Evolutionary conservation across 2,329 filamentous ascomycete species (phyloP).

Genomic region (Albifimbria verrucaria): DNA sequence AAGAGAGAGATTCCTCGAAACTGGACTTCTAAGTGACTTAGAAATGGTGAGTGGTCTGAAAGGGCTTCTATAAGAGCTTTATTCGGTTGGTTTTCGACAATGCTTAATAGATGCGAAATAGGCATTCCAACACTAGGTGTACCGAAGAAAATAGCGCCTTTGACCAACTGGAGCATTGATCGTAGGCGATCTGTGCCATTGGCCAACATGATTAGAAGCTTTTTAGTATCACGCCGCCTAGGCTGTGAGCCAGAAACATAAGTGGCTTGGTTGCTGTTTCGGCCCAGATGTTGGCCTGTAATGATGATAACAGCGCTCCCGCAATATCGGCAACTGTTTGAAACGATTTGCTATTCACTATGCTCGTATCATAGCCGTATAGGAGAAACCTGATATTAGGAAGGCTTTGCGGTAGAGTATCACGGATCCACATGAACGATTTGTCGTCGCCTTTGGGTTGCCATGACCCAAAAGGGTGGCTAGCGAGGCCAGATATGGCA

Average conservation of each 20-base stretch:
- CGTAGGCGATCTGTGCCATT: background rate
- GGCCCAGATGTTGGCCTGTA: background rate
- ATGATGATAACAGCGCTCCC: background rate
- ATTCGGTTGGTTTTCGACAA: background rate
- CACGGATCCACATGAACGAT: slow-evolving; percentile 10
- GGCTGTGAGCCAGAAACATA: background rate
- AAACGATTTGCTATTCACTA: background rate
- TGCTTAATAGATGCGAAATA: background rate
- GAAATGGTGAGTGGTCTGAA: background rate
- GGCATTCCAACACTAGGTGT: background rate
- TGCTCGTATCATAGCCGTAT: slow-evolving; percentile 4
- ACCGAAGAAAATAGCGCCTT: background rate
- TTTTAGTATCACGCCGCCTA: background rate
- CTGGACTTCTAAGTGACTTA: background rate
- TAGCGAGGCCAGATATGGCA: slow-evolving; percentile 6
- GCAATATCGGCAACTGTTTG: background rate
- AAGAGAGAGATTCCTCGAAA: background rate
- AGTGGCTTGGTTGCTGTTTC: background rate
- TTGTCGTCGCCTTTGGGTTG: slow-evolving; percentile 5
- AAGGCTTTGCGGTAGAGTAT: background rate
- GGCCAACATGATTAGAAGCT: background rate
- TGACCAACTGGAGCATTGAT: background rate
- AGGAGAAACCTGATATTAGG: background rate
- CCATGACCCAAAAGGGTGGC: slow-evolving; percentile 11
- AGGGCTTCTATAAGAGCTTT: background rate